A percentile compares a stretch with the other conserved stretches of the same genome.
These are phyloP conservation scores for Paxillus ammoniavirescens DNA, from an alignment of 768 basidiomycete species.

Conservation along the genomic window DNA sequence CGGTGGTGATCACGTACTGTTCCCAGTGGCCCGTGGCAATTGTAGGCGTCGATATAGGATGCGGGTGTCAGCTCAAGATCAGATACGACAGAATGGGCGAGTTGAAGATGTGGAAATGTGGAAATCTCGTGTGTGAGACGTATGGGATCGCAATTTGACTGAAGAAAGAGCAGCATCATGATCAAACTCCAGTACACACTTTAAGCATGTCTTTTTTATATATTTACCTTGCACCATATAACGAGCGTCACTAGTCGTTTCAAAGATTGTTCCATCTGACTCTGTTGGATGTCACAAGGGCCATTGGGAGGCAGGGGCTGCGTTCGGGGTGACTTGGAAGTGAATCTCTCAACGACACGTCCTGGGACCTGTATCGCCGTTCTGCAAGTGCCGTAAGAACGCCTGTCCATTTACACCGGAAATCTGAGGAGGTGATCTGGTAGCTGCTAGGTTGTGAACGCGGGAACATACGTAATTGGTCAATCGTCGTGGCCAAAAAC, in stretches of 20 bases:
- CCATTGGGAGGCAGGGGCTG: background rate
- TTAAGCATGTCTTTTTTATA: conserved; percentile 9
- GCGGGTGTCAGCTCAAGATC: conserved; percentile 51
- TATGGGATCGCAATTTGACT: conserved; percentile 55
- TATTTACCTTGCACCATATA: conserved; percentile 72
- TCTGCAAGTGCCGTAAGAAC: conserved; percentile 12
- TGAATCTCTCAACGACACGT: conserved; percentile 5
- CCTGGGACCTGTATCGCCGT: background rate
- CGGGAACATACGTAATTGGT: too few species aligned
- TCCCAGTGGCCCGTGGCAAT: conserved; percentile 62
- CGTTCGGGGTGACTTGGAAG: too few species aligned
- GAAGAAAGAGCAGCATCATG: conserved; percentile 1
- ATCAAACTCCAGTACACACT: conserved; percentile 4
- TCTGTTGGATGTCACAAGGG: conserved; percentile 21
- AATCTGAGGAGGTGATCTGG: conserved; percentile 10
- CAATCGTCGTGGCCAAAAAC: too few species aligned
- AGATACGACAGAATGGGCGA: conserved; percentile 50
- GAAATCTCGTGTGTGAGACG: conserved; percentile 55
- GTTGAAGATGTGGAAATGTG: conserved; percentile 65
- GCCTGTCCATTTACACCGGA: conserved; percentile 2
- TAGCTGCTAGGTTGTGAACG: conserved; percentile 18
- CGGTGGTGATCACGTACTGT: conserved; percentile 58
- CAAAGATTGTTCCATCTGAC: conserved; percentile 36
- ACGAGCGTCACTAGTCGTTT: conserved; percentile 61
- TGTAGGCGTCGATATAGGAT: conserved; percentile 63